A percentile compares a stretch with the other conserved stretches of the same genome.
phyloP scores from a whole-genome alignment of 2,329 filamentous ascomycete genomes.

The Fusarium vanettenii region DNA sequence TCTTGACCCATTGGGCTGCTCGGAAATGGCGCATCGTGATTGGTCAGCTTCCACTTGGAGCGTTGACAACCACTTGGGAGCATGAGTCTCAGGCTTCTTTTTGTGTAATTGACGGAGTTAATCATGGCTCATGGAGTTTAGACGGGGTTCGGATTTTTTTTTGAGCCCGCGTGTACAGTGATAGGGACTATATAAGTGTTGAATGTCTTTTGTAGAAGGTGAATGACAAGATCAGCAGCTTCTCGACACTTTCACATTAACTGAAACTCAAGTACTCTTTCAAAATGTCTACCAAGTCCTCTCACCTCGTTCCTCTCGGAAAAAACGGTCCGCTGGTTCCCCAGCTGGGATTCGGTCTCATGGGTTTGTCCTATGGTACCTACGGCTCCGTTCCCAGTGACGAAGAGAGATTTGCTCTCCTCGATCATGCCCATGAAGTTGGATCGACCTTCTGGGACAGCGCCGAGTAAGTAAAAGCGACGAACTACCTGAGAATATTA shows the following conservation, averaged over 20 bases:
- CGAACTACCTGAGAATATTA: accelerated
- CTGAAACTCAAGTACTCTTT: not conserved
- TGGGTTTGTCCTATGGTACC: constrained; percentile 52
- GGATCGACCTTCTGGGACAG: constrained; percentile 63
- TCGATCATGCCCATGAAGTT: constrained; percentile 59
- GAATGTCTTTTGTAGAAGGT: not conserved
- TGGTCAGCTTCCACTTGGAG: constrained; percentile 5
- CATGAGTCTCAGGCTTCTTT: not conserved
- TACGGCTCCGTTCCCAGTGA: constrained; percentile 51
- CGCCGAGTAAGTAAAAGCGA: constrained; percentile 43
- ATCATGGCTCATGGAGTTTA: not conserved
- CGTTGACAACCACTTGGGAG: not conserved
- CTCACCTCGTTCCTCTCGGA: constrained; percentile 48
- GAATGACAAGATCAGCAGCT: not conserved
- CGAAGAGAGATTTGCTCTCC: constrained; percentile 58
- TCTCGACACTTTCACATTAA: not conserved
- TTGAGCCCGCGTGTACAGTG: not conserved
- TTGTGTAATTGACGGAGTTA: not conserved
- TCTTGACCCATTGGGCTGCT: constrained; percentile 28
- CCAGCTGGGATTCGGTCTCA: constrained; percentile 62
- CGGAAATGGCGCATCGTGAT: constrained; percentile 33
- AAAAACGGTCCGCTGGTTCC: constrained; percentile 62
- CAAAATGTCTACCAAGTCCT: not conserved
- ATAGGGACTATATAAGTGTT: not conserved
- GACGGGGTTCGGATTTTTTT: not conserved